Evolutionary conservation across 139 green algal species (phyloP).

Genomic region (Tetradesmus lagerheimii): DNA sequence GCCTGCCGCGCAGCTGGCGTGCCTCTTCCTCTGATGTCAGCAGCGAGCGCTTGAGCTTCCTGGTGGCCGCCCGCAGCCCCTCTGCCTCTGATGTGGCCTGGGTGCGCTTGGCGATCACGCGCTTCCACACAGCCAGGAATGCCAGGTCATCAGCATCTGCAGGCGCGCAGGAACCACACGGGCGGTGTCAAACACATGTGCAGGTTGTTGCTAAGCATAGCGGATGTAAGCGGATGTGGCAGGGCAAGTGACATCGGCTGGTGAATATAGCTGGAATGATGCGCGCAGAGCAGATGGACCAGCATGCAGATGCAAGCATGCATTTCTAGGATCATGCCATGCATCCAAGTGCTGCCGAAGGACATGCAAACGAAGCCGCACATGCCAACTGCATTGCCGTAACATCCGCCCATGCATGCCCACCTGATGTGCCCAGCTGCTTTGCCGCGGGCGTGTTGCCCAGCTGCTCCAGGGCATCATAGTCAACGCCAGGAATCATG

Average conservation of each 20-base stretch:
- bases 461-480: constrained; percentile 20
- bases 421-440: constrained; percentile 15
- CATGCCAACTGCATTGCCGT: too few species aligned
- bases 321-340: too few species aligned
- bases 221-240: background rate
- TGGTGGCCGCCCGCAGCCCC: background rate
- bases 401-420: background rate
- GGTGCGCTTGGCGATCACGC: background rate
- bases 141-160: constrained; percentile 28
- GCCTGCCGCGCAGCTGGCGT: background rate
- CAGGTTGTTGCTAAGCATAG: background rate
- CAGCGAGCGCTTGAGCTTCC: background rate
- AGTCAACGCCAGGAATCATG: background rate
- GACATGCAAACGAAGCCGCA: background rate
- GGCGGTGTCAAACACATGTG: background rate
- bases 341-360: background rate
- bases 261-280: too few species aligned
- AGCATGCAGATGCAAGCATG: too few species aligned
- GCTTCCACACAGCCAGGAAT: constrained; percentile 38
- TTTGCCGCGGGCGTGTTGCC: constrained; percentile 4
- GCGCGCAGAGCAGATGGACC: too few species aligned
- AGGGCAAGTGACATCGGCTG: too few species aligned
- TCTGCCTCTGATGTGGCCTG: background rate
- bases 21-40: background rate
- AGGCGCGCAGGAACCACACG: background rate